Base-by-base conservation (phyloP, 208 protist species). In the Angomonas ambiguus region DNA sequence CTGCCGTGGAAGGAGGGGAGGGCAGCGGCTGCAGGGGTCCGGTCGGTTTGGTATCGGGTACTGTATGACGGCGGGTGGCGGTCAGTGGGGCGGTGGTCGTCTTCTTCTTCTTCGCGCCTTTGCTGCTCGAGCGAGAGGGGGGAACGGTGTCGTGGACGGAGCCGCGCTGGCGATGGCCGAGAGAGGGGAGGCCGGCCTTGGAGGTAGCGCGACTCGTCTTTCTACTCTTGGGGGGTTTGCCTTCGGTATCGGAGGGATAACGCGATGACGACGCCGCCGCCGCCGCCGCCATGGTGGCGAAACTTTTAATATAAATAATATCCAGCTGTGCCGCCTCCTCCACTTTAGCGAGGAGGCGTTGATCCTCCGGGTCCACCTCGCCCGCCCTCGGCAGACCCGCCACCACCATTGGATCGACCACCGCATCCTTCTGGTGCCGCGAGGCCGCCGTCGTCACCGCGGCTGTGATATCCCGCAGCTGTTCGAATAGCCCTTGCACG, bases 301-400 rank as follows among this genome's bases (percentile, higher is more conserved):
- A 4, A 10, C 22, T 32, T 8, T 59, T 10, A 13, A 8, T 31
- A 30, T 32, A 32, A 22, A 59, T 10, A 6, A 59, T 30, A 10
- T 10, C 24, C 22, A 59, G 53, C 13, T 85, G 74, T 10, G 80
- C 80, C 42, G 79, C 82, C 65, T 86, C 85, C 13, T 58, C 33
- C 64, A 85, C 35, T 63, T 80, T 82, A 20, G 74, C 78, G 31
- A 64, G 53, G 58, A 87, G 77, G 3, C 85, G 72, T 30, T 76
- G 74, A 45, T 55, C 31, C 51, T 51, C 24, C 56, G 24, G 13
- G 41, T n/a, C 60, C 35, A 42, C 42, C 64, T 51, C 41, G 51
- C n/a, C 5, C 18, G 0, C 42, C 20, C 1, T 61, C 76, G 67
- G 22, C 33, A 22, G 45, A 10, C 33, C 35, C 25, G 32, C 27